A percentile compares a stretch with the other conserved stretches of the same genome.
phyloP scores from a whole-genome alignment of 2,329 filamentous ascomycete species.

The Pseudogymnoascus sp. region DNA sequence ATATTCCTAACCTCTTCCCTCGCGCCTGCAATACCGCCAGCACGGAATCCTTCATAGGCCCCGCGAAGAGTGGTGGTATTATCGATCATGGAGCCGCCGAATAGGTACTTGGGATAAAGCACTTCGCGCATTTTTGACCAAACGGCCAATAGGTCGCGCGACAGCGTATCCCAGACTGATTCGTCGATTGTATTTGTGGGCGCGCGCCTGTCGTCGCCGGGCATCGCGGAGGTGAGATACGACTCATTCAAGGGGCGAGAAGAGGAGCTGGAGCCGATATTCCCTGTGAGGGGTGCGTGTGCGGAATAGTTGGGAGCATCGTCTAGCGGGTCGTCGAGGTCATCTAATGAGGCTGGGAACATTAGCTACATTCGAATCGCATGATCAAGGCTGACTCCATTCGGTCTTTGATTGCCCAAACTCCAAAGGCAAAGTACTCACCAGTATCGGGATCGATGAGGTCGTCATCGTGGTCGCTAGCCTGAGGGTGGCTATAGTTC shows the following conservation, averaged over 20 bases:
- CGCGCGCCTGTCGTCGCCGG: slow-evolving; percentile 85
- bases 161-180: slow-evolving; percentile 93
- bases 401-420: slow-evolving; percentile 9
- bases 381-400: neutral
- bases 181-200: slow-evolving; percentile 94
- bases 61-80: slow-evolving; percentile 49
- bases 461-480: slow-evolving; percentile 53
- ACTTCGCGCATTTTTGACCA: slow-evolving; percentile 99
- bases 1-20: slow-evolving; percentile 57
- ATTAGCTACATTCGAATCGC: slow-evolving; percentile 18
- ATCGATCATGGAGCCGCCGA: slow-evolving; percentile 63
- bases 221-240: slow-evolving; percentile 83
- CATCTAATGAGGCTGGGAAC: slow-evolving; percentile 69
- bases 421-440: slow-evolving; percentile 34
- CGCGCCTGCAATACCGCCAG: slow-evolving; percentile 52
- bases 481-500: slow-evolving; percentile 55
- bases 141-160: slow-evolving; percentile 81
- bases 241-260: slow-evolving; percentile 61
- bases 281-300: slow-evolving; percentile 75
- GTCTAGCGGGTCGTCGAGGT: slow-evolving; percentile 82
- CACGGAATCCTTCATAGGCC: slow-evolving; percentile 56
- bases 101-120: slow-evolving; percentile 88
- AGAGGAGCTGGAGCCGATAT: slow-evolving; percentile 55
- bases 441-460: slow-evolving; percentile 76
- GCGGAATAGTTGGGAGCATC: slow-evolving; percentile 53